Evolutionary conservation across 148 eudicot genomes (phyloP), one percentile per base, ranked within the genome.

Genomic region (Talinum fruticosum): DNA sequence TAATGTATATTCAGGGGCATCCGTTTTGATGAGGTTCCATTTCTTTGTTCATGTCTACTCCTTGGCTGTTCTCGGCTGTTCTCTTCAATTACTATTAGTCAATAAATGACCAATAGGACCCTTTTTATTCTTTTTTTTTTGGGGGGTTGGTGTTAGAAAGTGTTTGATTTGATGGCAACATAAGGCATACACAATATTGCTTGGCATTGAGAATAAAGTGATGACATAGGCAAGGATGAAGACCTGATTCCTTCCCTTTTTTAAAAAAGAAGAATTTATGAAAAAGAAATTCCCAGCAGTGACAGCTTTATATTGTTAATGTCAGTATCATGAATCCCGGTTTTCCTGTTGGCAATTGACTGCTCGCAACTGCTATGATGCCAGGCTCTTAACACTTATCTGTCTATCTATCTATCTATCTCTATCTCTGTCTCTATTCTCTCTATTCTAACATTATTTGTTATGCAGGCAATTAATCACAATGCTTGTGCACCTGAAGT

Each of bases 401-500:
- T 7, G 7, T 37, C 41, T 37, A 3, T 37, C 41, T 37, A 3
- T 37, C 41, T 37, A 3, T 37, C 41, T 37, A 3, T 37, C 41
- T 37, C 41, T 37, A 3, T 37, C 41, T 37, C n/a, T n/a, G n/a
- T n/a, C n/a, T n/a, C n/a, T n/a, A 41, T 41, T 69, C 73, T 72
- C 62, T 78, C 68, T 59, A 28, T 34, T 29, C 4, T 18, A 53
- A 8, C 78, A 54, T 73, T 72, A 24, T 54, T 54, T 54, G 62
- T 26, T 78, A 66, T 87, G 85, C 86, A 91, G 97, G 92, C 86
- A 59, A 78, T 87, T 38, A 82, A 88, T 80, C 88, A 85, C 79
- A 86, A 87, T 71, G 86, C 89, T n/a, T 90, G 92, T 76, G 99
- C 99, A 15, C 99, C 99, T 5, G 99, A 96, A 85, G 99, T 96